These are phyloP conservation scores for Saturnispora besseyi DNA, from an alignment of 805 yeast genomes.

Conservation along the genomic window DNA sequence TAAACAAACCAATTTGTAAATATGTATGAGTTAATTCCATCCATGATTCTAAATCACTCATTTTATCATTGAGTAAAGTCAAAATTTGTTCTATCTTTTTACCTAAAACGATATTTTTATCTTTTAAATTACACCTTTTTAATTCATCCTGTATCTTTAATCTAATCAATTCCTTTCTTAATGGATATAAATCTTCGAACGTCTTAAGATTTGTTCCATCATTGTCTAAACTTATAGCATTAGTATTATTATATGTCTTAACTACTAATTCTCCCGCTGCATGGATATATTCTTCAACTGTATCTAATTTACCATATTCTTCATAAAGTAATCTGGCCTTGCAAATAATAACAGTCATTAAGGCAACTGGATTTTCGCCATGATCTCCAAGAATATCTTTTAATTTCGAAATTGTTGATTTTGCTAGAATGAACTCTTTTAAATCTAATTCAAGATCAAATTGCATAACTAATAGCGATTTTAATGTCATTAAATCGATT, in stretches of 20 bases:
- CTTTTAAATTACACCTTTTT: background rate
- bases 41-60: slow-evolving; percentile 74
- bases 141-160: background rate
- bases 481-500: slow-evolving; percentile 1
- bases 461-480: slow-evolving; percentile 8
- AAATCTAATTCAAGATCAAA: slow-evolving; percentile 10
- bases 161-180: slow-evolving; percentile 4
- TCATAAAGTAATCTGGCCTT: background rate
- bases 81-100: slow-evolving; percentile 15
- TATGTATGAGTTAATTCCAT: slow-evolving; percentile 67
- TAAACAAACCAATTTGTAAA: slow-evolving; percentile 47
- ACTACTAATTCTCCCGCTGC: slow-evolving; percentile 8
- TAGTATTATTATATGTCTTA: slow-evolving; percentile 7
- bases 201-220: slow-evolving; percentile 27
- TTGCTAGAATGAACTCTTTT: slow-evolving; percentile 9
- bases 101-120: background rate
- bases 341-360: slow-evolving; percentile 6
- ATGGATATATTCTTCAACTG: slow-evolving; percentile 10
- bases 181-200: slow-evolving; percentile 40
- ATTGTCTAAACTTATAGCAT: slow-evolving; percentile 6
- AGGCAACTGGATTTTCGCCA: slow-evolving; percentile 7
- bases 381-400: slow-evolving; percentile 9
- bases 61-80: slow-evolving; percentile 50
- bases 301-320: background rate
- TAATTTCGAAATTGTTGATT: slow-evolving; percentile 8